Conservation (phyloP, 2,329 filamentous ascomycete species). For the Beauveria rudraprayagi region DNA sequence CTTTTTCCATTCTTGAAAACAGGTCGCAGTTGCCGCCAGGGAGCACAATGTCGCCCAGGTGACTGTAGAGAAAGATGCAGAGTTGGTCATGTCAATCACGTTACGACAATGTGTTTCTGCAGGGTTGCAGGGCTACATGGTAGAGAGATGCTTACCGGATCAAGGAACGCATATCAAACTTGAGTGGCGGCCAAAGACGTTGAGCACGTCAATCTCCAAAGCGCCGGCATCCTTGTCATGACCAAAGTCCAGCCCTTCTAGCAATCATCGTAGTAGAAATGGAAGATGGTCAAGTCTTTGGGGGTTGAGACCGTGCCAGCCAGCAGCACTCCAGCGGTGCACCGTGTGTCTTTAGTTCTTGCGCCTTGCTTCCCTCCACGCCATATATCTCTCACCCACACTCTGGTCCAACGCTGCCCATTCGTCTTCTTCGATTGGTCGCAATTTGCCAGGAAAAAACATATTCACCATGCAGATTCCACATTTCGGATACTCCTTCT, state of each 20-base stretch:
- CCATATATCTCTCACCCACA: too few relatives aligned
- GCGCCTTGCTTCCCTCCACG: too few relatives aligned
- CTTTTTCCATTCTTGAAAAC: constrained; percentile 12
- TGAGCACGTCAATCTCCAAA: constrained; percentile 17
- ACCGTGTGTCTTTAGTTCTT: too few relatives aligned
- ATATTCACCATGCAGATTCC: not conserved
- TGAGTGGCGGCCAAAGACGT: constrained; percentile 11
- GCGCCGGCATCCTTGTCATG: constrained; percentile 16
- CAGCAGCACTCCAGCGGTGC: constrained; percentile 9
- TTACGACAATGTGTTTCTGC: not conserved
- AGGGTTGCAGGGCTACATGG: not conserved
- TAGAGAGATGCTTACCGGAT: constrained; percentile 3
- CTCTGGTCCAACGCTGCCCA: not conserved
- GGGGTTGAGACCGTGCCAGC: constrained; percentile 13
- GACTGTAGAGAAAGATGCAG: not conserved
- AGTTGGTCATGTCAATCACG: not conserved
- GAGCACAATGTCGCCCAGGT: constrained; percentile 12
- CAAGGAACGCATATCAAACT: constrained; percentile 4
- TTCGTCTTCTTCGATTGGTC: not conserved
- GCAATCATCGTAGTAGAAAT: constrained; percentile 19
- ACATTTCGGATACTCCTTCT: not conserved
- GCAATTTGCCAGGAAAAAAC: not conserved
- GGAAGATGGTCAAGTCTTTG: constrained; percentile 17
- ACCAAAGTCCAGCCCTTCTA: constrained; percentile 20
- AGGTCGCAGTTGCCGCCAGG: constrained; percentile 15